These are phyloP conservation scores for Starmerella bombicola DNA, from an alignment of 805 yeast species.

Conservation along the genomic window DNA sequence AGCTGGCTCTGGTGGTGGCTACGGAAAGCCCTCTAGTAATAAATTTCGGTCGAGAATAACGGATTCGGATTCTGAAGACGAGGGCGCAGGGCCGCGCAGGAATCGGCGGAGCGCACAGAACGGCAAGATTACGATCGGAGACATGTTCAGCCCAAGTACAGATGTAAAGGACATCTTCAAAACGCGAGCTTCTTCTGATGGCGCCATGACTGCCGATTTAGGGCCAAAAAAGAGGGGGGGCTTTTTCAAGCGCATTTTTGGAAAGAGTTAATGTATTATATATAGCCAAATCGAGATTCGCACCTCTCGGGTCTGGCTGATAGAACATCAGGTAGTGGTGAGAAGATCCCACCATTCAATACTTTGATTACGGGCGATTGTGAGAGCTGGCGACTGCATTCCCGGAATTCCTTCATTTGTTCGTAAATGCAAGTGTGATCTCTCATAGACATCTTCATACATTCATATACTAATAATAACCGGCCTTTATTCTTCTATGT, in stretches of 20 bases:
- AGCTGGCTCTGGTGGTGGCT: neutral
- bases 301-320: too few species aligned
- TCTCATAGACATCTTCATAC: too few species aligned
- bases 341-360: too few species aligned
- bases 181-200: constrained; percentile 16
- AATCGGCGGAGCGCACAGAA: constrained; percentile 1
- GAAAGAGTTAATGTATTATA: too few species aligned
- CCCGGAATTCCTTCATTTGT: too few species aligned
- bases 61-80: constrained; percentile 29
- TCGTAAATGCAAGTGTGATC: too few species aligned
- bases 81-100: constrained; percentile 8
- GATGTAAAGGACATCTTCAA: constrained; percentile 24
- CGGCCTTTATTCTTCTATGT: too few species aligned
- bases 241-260: constrained; percentile 21
- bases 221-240: constrained; percentile 13
- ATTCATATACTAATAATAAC: too few species aligned
- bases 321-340: too few species aligned
- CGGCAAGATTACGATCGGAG: constrained; percentile 16
- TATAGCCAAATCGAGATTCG: too few species aligned
- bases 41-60: constrained; percentile 26
- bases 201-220: neutral
- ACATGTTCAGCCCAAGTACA: constrained; percentile 26
- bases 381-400: too few species aligned
- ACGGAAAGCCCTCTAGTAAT: neutral
- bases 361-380: too few species aligned